Percentiles rank a stretch among this genome's conserved stretches.
Conservation (phyloP, 768 basidiomycete species). For the Megacollybia marginata region DNA sequence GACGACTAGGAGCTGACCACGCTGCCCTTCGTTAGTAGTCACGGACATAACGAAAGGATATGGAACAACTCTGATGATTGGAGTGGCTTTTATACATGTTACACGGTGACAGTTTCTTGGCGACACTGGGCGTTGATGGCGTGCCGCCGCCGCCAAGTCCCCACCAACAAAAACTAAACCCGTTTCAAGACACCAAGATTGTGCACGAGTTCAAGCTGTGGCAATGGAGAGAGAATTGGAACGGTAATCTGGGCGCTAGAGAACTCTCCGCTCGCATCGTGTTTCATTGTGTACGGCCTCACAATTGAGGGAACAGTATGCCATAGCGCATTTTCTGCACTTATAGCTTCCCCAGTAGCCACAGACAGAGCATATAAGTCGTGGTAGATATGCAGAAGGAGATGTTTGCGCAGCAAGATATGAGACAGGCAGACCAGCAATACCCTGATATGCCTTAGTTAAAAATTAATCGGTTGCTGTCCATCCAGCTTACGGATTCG, state of each 20-base stretch:
- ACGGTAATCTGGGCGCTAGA: constrained; percentile 22
- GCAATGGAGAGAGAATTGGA: too few relatives aligned
- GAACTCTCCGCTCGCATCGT: constrained; percentile 67
- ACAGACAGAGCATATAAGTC: constrained; percentile 77
- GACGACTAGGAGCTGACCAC: too few relatives aligned
- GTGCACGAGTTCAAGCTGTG: too few relatives aligned
- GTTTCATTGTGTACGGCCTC: constrained; percentile 72
- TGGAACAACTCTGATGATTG: too few relatives aligned
- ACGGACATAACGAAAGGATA: too few relatives aligned
- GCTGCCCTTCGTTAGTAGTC: too few relatives aligned
- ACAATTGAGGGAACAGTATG: constrained; percentile 71
- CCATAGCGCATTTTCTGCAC: constrained; percentile 70
- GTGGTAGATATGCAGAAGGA: constrained; percentile 54
- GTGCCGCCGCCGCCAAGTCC: too few relatives aligned
- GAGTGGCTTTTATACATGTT: too few relatives aligned
- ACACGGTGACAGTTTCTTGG: too few relatives aligned
- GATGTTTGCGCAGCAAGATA: constrained; percentile 68
- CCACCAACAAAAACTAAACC: too few relatives aligned
- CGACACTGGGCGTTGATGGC: too few relatives aligned
- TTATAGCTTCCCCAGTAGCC: constrained; percentile 79
- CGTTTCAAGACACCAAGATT: too few relatives aligned
- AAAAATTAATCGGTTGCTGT: neutral
- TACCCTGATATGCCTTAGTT: constrained; percentile 33
- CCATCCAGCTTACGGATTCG: constrained; percentile 59
- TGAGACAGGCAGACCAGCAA: constrained; percentile 47